Evolutionary conservation across 139 green algal genomes (phyloP).

Genomic region (Coccomyxa sp.): DNA sequence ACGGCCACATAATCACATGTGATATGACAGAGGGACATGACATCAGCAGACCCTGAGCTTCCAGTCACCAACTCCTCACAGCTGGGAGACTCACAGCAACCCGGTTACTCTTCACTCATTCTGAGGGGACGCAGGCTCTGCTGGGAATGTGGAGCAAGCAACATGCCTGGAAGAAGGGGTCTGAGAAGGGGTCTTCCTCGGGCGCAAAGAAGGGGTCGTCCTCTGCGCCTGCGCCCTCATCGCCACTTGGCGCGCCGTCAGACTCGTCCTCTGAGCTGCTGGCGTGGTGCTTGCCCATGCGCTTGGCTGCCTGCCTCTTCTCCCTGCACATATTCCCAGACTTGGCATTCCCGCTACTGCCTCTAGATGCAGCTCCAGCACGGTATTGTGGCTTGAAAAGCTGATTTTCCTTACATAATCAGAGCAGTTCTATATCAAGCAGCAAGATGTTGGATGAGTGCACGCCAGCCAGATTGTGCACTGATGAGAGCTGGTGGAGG

Average conservation of each 20-base stretch:
- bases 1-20: not conserved
- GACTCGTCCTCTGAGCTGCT: constrained; percentile 25
- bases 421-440: not conserved
- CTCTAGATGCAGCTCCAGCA: not conserved
- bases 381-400: no score
- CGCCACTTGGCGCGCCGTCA: constrained; percentile 12
- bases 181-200: constrained; percentile 67
- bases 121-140: not conserved
- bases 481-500: not conserved
- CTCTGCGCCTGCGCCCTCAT: constrained; percentile 6
- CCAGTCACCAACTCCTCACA: not conserved
- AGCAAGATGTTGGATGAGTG: not conserved
- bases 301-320: constrained; percentile 58
- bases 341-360: not conserved
- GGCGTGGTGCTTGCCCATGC: constrained; percentile 20
- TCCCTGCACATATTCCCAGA: constrained; percentile 31
- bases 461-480: not conserved
- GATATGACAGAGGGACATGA: not conserved
- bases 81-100: not conserved
- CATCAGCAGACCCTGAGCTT: not conserved
- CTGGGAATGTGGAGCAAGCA: not conserved
- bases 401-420: not conserved
- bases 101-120: no score
- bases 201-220: constrained; percentile 46
- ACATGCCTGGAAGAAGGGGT: constrained; percentile 75